Percentiles rank a stretch among this genome's conserved stretches.
phyloP scores from a whole-genome alignment of 805 yeast species.

The Schwanniomyces vanrijiae region DNA sequence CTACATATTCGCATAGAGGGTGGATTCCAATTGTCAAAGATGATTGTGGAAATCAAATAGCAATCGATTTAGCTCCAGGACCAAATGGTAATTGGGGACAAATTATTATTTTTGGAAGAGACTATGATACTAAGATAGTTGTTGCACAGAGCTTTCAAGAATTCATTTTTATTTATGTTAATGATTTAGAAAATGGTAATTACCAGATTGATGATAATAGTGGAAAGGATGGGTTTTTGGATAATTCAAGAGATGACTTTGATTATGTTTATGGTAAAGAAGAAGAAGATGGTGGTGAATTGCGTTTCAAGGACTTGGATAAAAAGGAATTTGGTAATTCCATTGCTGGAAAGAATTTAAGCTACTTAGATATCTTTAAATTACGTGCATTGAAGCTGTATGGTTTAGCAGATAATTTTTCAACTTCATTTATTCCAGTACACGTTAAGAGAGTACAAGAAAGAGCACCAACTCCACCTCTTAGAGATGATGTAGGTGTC shows the following conservation, averaged over 20 bases:
- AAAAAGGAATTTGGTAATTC: slow-evolving; percentile 35
- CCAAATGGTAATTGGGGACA: slow-evolving; percentile 42
- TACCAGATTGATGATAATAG: slow-evolving; percentile 38
- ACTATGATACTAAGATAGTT: slow-evolving; percentile 43
- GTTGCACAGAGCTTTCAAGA: slow-evolving; percentile 39
- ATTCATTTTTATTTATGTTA: slow-evolving; percentile 36
- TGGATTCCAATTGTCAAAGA: slow-evolving; percentile 45
- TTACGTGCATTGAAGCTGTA: slow-evolving; percentile 40
- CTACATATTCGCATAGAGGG: slow-evolving; percentile 34
- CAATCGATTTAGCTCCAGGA: slow-evolving; percentile 42
- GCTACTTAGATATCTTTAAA: slow-evolving; percentile 43
- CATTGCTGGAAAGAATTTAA: slow-evolving; percentile 26
- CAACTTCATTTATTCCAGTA: slow-evolving; percentile 37
- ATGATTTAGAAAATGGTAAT: slow-evolving; percentile 43
- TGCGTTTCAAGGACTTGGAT: slow-evolving; percentile 35
- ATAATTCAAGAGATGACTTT: slow-evolving; percentile 34
- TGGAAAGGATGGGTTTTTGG: slow-evolving; percentile 38
- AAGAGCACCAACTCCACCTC: background rate
- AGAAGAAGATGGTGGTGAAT: slow-evolving; percentile 46
- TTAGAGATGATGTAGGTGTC: background rate
- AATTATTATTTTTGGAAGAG: slow-evolving; percentile 44
- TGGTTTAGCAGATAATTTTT: slow-evolving; percentile 38
- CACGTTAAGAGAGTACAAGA: background rate
- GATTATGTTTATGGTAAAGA: slow-evolving; percentile 45
- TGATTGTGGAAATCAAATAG: slow-evolving; percentile 43